These are phyloP conservation scores for Solanum acaule DNA, from an alignment of 257 asterid species.

Conservation along the genomic window DNA sequence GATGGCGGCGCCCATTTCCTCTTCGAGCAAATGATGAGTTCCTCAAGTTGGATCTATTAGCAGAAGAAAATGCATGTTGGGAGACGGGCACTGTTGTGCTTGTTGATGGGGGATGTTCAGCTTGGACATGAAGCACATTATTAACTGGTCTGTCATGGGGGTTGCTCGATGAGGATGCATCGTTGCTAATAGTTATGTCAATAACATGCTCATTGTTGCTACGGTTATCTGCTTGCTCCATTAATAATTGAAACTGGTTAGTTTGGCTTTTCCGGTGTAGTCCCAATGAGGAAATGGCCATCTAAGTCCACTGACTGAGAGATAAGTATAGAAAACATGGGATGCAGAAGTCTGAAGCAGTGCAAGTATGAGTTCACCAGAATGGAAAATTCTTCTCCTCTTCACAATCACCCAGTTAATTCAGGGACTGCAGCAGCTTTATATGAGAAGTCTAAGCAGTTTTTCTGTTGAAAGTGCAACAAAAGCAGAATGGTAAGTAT, in stretches of 20 bases:
- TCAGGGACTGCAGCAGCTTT: not conserved
- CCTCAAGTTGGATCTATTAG: constrained; percentile 49
- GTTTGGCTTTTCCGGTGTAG: constrained; percentile 46
- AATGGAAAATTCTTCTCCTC: not conserved
- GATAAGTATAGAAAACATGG: constrained; percentile 37
- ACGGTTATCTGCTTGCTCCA: constrained; percentile 50
- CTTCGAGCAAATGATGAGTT: constrained; percentile 53
- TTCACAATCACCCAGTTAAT: not conserved
- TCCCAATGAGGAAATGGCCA: constrained; percentile 59
- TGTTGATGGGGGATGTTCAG: constrained; percentile 55
- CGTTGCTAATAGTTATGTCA: constrained; percentile 53
- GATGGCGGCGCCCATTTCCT: constrained; percentile 53
- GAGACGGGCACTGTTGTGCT: constrained; percentile 40
- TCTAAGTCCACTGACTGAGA: constrained; percentile 30
- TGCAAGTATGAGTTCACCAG: constrained; percentile 1
- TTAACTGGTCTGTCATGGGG: constrained; percentile 38
- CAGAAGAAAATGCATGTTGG: constrained; percentile 42
- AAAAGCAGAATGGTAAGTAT: not conserved
- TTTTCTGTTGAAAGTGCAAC: not conserved
- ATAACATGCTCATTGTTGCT: constrained; percentile 41
- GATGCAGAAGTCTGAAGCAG: constrained; percentile 11
- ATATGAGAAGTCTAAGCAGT: not conserved
- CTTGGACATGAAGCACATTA: constrained; percentile 36
- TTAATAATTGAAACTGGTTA: constrained; percentile 39
- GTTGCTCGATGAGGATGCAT: constrained; percentile 43